phyloP scores from a whole-genome alignment of 495 filamentous ascomycete genomes.

The Aspergillus ostianus region DNA sequence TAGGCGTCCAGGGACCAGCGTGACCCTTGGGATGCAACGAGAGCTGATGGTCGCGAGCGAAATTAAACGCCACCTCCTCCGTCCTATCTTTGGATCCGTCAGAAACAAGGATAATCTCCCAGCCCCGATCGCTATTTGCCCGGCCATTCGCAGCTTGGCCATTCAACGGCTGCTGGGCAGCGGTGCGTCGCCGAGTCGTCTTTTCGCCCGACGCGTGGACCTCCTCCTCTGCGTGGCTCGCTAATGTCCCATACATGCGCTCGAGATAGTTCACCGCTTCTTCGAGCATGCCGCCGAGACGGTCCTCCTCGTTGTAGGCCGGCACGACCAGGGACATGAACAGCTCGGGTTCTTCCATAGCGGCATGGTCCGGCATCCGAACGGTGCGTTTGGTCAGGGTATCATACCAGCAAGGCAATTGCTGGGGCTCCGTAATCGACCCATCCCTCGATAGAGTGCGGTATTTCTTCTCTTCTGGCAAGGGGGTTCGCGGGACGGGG shows the following conservation, averaged over 20 bases:
- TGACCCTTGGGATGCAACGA: conserved; percentile 42
- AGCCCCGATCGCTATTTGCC: conserved; percentile 50
- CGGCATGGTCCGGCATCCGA: conserved; percentile 23
- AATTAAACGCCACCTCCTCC: conserved; percentile 72
- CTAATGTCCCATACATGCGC: conserved; percentile 61
- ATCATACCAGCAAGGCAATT: conserved; percentile 84
- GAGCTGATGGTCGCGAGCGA: conserved; percentile 57
- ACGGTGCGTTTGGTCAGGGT: conserved; percentile 48
- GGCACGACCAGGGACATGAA: conserved; percentile 89
- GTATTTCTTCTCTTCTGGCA: conserved; percentile 83
- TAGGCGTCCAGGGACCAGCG: conserved; percentile 45
- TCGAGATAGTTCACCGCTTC: conserved; percentile 89
- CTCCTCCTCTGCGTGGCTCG: conserved; percentile 15
- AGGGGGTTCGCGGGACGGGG: conserved; percentile 71
- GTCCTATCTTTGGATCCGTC: conserved; percentile 91
- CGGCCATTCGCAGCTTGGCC: conserved; percentile 22
- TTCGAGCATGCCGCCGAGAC: conserved; percentile 78
- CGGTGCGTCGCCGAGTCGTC: conserved; percentile 34
- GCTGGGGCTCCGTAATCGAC: conserved; percentile 52
- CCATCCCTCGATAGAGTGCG: conserved; percentile 69
- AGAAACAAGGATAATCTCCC: conserved; percentile 93
- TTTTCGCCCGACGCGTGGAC: conserved; percentile 15
- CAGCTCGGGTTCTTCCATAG: conserved; percentile 52
- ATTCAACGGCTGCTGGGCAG: conserved; percentile 24
- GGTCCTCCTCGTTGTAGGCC: conserved; percentile 89